These are phyloP conservation scores for Vanderwaltozyma polyspora DNA, from an alignment of 805 yeast genomes.

Conservation along the genomic window DNA sequence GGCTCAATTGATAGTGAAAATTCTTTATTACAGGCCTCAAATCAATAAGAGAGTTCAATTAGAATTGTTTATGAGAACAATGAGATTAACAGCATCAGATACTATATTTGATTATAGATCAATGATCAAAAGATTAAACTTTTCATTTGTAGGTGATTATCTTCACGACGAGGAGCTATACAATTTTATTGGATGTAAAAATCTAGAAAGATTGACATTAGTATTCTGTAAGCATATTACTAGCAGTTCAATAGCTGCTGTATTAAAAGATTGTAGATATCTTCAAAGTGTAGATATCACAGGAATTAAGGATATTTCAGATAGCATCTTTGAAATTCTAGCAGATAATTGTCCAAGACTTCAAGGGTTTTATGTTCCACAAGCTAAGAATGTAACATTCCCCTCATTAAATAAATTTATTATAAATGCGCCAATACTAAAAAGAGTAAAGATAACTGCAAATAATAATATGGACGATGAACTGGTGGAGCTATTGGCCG, in stretches of 20 bases:
- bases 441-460: constrained; percentile 72
- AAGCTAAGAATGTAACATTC: constrained; percentile 62
- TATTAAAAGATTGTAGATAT: constrained; percentile 53
- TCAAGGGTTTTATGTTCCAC: constrained; percentile 86
- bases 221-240: constrained; percentile 65
- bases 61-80: constrained; percentile 30
- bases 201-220: constrained; percentile 75
- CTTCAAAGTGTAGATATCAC: constrained; percentile 83
- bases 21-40: constrained; percentile 80
- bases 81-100: constrained; percentile 17
- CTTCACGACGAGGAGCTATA: constrained; percentile 55
- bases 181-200: constrained; percentile 55
- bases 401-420: constrained; percentile 50
- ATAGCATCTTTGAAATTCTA: constrained; percentile 55
- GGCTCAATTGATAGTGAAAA: constrained; percentile 66
- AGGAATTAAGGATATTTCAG: constrained; percentile 59
- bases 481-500: constrained; percentile 47
- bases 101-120: constrained; percentile 58
- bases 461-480: constrained; percentile 56
- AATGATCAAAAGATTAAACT: constrained; percentile 68
- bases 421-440: constrained; percentile 56
- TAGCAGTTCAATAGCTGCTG: constrained; percentile 46
- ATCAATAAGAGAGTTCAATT: constrained; percentile 45
- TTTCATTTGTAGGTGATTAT: constrained; percentile 58
- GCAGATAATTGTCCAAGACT: constrained; percentile 62